These are phyloP conservation scores for Wickerhamomyces sydowiorum DNA, from an alignment of 805 yeast species.

Conservation along the genomic window DNA sequence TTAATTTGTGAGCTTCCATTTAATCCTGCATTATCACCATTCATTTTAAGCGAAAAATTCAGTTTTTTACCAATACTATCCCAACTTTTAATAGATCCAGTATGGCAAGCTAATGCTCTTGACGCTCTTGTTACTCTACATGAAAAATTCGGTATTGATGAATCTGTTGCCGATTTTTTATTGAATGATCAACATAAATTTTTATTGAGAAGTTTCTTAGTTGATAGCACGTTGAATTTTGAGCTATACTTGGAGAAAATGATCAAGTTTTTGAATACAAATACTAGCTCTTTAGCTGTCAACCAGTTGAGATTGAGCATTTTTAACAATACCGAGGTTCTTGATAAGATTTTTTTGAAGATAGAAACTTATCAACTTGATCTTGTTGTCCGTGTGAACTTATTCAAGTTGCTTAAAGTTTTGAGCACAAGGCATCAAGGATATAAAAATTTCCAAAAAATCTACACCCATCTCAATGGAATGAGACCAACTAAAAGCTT, in stretches of 20 bases:
- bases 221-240: conserved; percentile 34
- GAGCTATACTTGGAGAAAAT: conserved; percentile 38
- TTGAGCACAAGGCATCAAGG: conserved; percentile 8
- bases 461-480: conserved; percentile 4
- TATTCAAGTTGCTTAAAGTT: conserved; percentile 18
- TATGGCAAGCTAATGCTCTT: conserved; percentile 48
- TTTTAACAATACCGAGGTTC: conserved; percentile 9
- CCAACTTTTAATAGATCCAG: conserved; percentile 37
- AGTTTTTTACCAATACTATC: conserved; percentile 27
- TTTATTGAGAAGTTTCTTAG: conserved; percentile 33
- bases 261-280: conserved; percentile 24
- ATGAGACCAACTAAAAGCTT: conserved; percentile 9
- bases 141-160: conserved; percentile 30
- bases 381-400: conserved; percentile 11
- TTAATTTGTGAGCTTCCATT: conserved; percentile 41
- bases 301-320: conserved; percentile 17
- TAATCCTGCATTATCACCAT: conserved; percentile 30
- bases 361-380: conserved; percentile 8
- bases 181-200: conserved; percentile 26
- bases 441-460: conserved; percentile 8
- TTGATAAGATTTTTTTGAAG: conserved; percentile 9
- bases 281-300: conserved; percentile 10
- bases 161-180: conserved; percentile 22
- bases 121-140: conserved; percentile 41
- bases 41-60: conserved; percentile 20